Evolutionary conservation across 2,329 filamentous ascomycete species (phyloP), one percentile per base, ranked within the genome.

Genomic region (Periconia sp.): DNA sequence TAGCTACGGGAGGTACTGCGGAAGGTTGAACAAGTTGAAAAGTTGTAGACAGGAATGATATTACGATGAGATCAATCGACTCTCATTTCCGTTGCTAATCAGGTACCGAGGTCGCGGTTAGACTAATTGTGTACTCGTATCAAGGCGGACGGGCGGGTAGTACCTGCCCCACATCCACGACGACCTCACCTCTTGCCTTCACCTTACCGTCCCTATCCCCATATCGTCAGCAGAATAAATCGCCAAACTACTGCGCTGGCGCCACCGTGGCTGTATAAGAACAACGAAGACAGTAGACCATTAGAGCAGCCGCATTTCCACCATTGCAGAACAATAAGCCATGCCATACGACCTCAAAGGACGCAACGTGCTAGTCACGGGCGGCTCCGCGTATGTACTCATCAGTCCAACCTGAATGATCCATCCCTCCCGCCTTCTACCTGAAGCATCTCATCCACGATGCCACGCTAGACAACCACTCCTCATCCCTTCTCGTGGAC

Each of bases 291-390:
- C n/a, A n/a, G n/a, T n/a, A n/a, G n/a, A n/a, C n/a, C n/a, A n/a
- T n/a, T n/a, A n/a, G n/a, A n/a, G 9, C n/a, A n/a, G n/a, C n/a
- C n/a, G n/a, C n/a, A n/a, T 10, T 35, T 7, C 16, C 32, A 35
- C 11, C n/a, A 5, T 4, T 9, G 8, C 32, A 10, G 17, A 35
- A 21, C 17, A 23, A 12, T 8, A 6, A 9, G 23, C 32, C 3
- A 87, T 86, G 83, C 79, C 81, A 2, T 86, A 86, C 69, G 70
- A 75, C n/a, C 73, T 87, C 31, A 78, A 79, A 52, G 77, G 74
- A 40, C 75, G 81, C 23, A 86, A 84, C 55, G 80, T 86, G 19
- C 76, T 87, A 12, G 74, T 88, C 16, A 87, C 83, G 0, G 84
- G 81, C 31, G 83, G 81, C 33, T 84, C 82, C 32, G 75, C 82